Evolutionary conservation across 441 rosid species (phyloP).

Genomic region (Cnidoscolus chayamansa): DNA sequence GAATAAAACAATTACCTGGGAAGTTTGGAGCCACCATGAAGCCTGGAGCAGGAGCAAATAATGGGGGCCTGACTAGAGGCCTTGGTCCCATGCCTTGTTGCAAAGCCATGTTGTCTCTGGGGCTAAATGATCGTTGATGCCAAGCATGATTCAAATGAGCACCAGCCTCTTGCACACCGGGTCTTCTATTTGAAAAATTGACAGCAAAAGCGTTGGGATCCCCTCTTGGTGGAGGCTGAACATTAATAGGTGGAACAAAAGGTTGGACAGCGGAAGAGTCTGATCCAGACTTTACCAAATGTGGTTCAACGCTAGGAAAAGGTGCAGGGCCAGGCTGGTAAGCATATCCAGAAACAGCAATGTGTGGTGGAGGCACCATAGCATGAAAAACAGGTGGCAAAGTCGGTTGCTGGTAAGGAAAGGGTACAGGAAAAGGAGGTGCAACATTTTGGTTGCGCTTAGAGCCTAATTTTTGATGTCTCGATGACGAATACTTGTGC

Average conservation of each 20-base stretch:
- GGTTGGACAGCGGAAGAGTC: conserved; percentile 53
- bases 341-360: conserved; percentile 56
- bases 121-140: conserved; percentile 61
- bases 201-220: conserved; percentile 48
- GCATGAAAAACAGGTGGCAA: conserved; percentile 54
- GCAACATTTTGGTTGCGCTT: conserved; percentile 55
- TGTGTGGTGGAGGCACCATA: conserved; percentile 61
- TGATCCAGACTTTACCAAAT: conserved; percentile 51
- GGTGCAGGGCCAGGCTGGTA: conserved; percentile 60
- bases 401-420: conserved; percentile 53
- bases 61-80: conserved; percentile 56
- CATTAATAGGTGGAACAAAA: conserved; percentile 55
- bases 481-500: conserved; percentile 48
- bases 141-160: conserved; percentile 48
- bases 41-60: conserved; percentile 62
- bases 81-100: conserved; percentile 71
- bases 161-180: conserved; percentile 46
- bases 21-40: conserved; percentile 71
- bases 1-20: conserved; percentile 57
- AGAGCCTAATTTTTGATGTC: conserved; percentile 58
- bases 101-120: conserved; percentile 51
- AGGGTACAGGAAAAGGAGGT: conserved; percentile 53
- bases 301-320: conserved; percentile 59
- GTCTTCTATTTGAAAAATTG: conserved; percentile 48
- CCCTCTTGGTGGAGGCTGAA: conserved; percentile 53